Conservation (phyloP, 495 filamentous ascomycete species). For the Jackrogersella multiformis region DNA sequence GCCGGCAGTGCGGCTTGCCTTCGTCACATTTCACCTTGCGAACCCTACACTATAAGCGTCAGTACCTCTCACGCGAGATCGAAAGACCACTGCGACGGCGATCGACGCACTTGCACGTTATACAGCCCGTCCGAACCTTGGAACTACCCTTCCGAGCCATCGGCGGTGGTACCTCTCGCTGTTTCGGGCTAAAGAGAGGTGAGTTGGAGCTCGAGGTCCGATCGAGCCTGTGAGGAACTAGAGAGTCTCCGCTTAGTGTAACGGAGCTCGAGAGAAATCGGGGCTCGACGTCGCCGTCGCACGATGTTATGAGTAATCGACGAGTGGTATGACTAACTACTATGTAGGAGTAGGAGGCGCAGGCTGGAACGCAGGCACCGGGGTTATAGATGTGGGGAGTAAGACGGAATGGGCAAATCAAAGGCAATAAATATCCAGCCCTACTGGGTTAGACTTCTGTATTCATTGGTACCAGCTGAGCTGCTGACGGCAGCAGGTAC, state of each 20-base stretch:
- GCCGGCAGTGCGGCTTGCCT: slow-evolving; percentile 56
- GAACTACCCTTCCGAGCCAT: slow-evolving; percentile 42
- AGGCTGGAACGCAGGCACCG: slow-evolving; percentile 1
- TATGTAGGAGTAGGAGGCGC: slow-evolving; percentile 9
- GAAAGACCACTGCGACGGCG: neutral
- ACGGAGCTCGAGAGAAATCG: neutral
- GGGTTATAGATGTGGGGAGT: slow-evolving; percentile 16
- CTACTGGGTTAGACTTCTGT: neutral
- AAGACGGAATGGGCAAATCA: slow-evolving; percentile 30
- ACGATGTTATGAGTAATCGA: neutral
- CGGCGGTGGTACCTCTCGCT: neutral
- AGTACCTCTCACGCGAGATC: neutral
- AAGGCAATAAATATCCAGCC: slow-evolving; percentile 3
- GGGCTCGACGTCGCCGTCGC: neutral
- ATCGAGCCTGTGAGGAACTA: slow-evolving; percentile 17
- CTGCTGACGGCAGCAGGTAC: neutral
- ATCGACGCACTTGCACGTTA: slow-evolving; percentile 43
- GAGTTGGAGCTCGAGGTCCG: slow-evolving; percentile 12
- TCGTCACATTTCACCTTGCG: slow-evolving; percentile 65
- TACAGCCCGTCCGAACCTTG: slow-evolving; percentile 42
- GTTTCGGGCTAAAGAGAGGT: neutral
- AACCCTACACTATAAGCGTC: slow-evolving; percentile 44
- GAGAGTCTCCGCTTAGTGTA: neutral
- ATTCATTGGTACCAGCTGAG: neutral
- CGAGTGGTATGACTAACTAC: too few relatives aligned